Conservation (phyloP, 225 moss, liverwort and hornwort genomes). For the Anthoceros angustus region DNA sequence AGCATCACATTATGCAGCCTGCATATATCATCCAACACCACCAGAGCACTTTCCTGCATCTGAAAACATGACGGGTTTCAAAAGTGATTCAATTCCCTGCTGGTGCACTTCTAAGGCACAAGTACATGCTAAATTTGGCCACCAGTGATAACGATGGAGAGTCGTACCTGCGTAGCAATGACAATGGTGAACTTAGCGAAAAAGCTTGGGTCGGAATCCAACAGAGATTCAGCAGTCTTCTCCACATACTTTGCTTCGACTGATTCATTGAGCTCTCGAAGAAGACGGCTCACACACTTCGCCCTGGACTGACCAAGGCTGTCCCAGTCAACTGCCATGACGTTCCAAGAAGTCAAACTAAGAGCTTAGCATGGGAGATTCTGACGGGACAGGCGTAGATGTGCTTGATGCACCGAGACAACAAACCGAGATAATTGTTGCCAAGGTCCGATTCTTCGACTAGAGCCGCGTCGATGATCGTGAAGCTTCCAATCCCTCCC, state of each 20-base stretch:
- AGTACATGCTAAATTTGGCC: neutral
- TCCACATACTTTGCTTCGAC: constrained; percentile 76
- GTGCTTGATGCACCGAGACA: neutral
- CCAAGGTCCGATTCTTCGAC: constrained; percentile 67
- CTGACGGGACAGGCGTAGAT: neutral
- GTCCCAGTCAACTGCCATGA: constrained; percentile 66
- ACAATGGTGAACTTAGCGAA: constrained; percentile 83
- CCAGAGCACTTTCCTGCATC: constrained; percentile 78
- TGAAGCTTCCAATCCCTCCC: constrained; percentile 92
- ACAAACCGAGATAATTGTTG: constrained; percentile 77
- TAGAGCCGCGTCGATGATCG: constrained; percentile 69
- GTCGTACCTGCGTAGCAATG: constrained; percentile 86
- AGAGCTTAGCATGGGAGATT: neutral
- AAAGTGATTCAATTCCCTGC: too few species aligned
- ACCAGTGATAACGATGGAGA: neutral
- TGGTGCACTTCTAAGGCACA: too few species aligned
- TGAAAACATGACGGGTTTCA: constrained; percentile 11
- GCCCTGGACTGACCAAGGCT: constrained; percentile 77
- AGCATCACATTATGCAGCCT: constrained; percentile 78
- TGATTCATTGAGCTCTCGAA: constrained; percentile 88
- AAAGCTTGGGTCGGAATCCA: constrained; percentile 76
- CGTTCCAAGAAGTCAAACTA: constrained; percentile 4
- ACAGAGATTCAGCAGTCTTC: constrained; percentile 58
- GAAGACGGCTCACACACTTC: constrained; percentile 55
- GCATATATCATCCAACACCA: constrained; percentile 90